Base-by-base conservation (phyloP, 208 protist genomes). In the Tritrichomonas musculus region DNA sequence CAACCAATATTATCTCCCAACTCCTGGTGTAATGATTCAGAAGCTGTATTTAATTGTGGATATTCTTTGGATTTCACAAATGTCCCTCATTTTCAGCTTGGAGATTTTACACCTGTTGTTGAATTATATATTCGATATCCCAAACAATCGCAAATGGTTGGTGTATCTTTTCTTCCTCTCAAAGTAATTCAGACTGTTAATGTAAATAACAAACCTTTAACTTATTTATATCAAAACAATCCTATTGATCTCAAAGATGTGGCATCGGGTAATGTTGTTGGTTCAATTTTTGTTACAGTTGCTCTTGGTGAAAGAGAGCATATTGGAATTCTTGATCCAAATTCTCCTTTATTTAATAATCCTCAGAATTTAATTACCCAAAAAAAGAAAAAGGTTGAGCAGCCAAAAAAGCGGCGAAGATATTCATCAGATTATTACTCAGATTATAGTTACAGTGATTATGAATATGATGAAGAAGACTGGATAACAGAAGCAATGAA, bases 41-140 rank as follows among this genome's bases (percentile, higher is more conserved):
- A 88, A 88, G 77, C 47, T 39, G 30, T 88, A 33, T 88, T 88
- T 57, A 88, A 88, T 57, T 44, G 41, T 22, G 77, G 41, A 88
- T 88, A 88, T 30, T 44, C 77, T 30, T 39, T 88, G 36, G 77
- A 88, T 88, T 88, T 88, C 22, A 53, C 77, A 2, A 36, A 8
- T 39, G 9, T 88, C 13, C 9, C 47, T 2, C 33, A 88, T 88
- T 60, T 88, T 39, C 33, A 14, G 57, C 77, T 88, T 36, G 47
- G 25, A 22, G 47, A 88, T 88, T 88, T 49, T 22, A 88, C 47
- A 33, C 77, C 77, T 39, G 77, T 88, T 57, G 47, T 88, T 2
- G 77, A 88, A 88, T 53, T 88, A 22, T 49, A 88, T 50, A 60
- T 33, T 53, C 44, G 47, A 60, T 88, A 60, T 39, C 47, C 77